These are phyloP conservation scores for Aulographum hederae DNA, from an alignment of 2,329 filamentous ascomycete genomes.

Conservation along the genomic window DNA sequence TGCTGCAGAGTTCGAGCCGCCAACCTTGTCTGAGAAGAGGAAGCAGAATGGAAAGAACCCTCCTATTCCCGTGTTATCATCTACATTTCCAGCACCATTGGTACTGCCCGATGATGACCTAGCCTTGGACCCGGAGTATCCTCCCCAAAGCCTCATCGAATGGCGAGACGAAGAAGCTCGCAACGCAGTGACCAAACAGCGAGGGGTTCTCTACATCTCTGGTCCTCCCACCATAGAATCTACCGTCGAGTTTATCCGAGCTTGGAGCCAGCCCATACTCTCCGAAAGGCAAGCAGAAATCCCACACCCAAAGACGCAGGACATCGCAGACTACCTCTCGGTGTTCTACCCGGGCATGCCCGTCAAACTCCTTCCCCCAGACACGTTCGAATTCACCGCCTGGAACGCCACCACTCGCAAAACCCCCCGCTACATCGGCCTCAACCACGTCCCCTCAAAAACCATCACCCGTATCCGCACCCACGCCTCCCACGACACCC, in stretches of 20 bases:
- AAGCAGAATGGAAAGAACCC: background rate
- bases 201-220: slow-evolving; percentile 37
- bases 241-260: slow-evolving; percentile 19
- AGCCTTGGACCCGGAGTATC: slow-evolving; percentile 30
- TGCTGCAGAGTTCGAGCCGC: background rate
- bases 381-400: slow-evolving; percentile 26
- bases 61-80: slow-evolving; percentile 1
- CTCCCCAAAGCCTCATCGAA: slow-evolving; percentile 32
- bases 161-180: slow-evolving; percentile 30
- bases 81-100: slow-evolving; percentile 37
- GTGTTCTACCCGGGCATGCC: slow-evolving; percentile 37
- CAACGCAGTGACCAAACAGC: slow-evolving; percentile 28
- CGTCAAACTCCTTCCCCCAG: slow-evolving; percentile 24
- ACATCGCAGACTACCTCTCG: slow-evolving; percentile 23
- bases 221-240: slow-evolving; percentile 22
- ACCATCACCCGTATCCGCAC: slow-evolving; percentile 31
- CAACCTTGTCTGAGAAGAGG: background rate
- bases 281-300: slow-evolving; percentile 4
- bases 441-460: slow-evolving; percentile 19
- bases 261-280: slow-evolving; percentile 21
- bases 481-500: slow-evolving; percentile 27
- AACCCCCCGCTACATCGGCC: slow-evolving; percentile 24
- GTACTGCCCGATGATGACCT: slow-evolving; percentile 42
- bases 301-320: slow-evolving; percentile 8
- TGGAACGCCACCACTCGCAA: slow-evolving; percentile 23